Evolutionary conservation across 2,329 filamentous ascomycete species (phyloP).

Genomic region (Colletotrichum orbiculare): DNA sequence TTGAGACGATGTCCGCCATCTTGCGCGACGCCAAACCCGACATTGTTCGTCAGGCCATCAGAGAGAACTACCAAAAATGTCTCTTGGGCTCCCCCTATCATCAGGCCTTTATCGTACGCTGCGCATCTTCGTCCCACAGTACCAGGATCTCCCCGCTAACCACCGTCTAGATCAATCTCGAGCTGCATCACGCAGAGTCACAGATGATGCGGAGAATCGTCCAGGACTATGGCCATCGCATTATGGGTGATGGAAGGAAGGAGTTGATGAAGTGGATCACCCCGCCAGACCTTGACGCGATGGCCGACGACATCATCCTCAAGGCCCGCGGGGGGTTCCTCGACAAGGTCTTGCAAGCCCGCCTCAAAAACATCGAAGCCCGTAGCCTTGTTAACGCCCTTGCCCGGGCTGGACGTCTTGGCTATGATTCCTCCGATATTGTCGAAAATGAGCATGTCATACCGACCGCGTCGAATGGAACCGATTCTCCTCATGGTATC

Average conservation of each 20-base stretch:
- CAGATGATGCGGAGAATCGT: constrained; percentile 52
- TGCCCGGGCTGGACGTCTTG: constrained; percentile 66
- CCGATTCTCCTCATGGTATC: not conserved
- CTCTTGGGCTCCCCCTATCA: constrained; percentile 64
- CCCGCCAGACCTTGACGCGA: constrained; percentile 55
- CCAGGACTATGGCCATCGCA: constrained; percentile 57
- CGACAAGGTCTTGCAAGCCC: constrained; percentile 62
- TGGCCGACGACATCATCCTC: constrained; percentile 54
- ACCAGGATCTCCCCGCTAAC: constrained; percentile 39
- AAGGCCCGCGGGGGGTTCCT: constrained; percentile 62
- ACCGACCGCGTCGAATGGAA: constrained; percentile 35
- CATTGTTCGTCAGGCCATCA: constrained; percentile 59
- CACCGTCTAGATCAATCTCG: constrained; percentile 52
- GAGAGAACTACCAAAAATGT: constrained; percentile 63
- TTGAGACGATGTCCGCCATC: constrained; percentile 49
- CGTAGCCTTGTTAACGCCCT: constrained; percentile 67
- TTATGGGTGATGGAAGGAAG: constrained; percentile 53
- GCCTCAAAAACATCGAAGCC: constrained; percentile 64
- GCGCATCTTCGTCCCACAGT: not conserved
- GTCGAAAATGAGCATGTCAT: constrained; percentile 59
- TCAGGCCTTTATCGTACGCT: constrained; percentile 62
- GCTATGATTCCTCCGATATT: constrained; percentile 64
- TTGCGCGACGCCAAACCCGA: constrained; percentile 55
- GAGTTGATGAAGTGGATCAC: constrained; percentile 56
- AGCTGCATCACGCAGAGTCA: constrained; percentile 56